Evolutionary conservation across 768 basidiomycete genomes (phyloP).

Genomic region (Termitomyces eurrhizus): DNA sequence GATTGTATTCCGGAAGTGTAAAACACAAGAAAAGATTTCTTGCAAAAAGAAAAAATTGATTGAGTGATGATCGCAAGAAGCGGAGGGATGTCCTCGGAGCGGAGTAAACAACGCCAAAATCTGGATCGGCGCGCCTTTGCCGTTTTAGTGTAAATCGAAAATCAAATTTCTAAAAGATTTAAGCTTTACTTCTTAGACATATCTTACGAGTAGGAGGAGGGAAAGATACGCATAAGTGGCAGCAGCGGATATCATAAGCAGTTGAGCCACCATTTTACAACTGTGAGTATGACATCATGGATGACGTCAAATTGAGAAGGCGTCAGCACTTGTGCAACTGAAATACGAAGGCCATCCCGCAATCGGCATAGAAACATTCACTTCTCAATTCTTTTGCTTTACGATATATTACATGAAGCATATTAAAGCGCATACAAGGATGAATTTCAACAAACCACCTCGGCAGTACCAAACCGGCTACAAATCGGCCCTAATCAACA

Average conservation of each 20-base stretch:
- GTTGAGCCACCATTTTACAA: background rate
- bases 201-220: too few species aligned
- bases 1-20: background rate
- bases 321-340: too few species aligned
- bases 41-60: background rate
- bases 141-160: background rate
- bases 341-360: too few species aligned
- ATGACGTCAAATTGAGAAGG: too few species aligned
- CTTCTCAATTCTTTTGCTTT: too few species aligned
- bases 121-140: background rate
- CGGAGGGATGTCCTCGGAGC: background rate
- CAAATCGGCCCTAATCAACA: background rate
- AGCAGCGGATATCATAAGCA: too few species aligned
- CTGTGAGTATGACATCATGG: background rate
- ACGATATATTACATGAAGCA: too few species aligned
- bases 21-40: background rate
- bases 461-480: background rate
- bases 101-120: background rate
- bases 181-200: too few species aligned
- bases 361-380: too few species aligned
- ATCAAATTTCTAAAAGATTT: background rate
- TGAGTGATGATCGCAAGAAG: background rate
- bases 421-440: background rate
- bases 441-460: background rate
- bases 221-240: too few species aligned